These are phyloP conservation scores for Drosera spatulata DNA, from an alignment of 179 eudicot species.

Conservation along the genomic window DNA sequence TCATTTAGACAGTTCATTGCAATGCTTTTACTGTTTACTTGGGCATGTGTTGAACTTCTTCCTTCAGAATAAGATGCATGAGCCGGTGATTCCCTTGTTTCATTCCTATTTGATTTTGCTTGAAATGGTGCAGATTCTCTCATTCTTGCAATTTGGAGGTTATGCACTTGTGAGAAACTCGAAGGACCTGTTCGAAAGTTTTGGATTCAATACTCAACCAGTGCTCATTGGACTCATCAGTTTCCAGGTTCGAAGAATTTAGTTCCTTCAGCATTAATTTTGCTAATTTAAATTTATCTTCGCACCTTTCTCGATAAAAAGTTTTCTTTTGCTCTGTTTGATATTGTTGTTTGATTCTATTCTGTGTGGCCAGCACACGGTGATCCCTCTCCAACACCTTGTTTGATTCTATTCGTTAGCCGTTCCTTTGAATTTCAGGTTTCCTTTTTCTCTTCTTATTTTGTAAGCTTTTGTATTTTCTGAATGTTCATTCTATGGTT, in stretches of 20 bases:
- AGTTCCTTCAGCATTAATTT: background rate
- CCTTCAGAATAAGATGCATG: too few species aligned
- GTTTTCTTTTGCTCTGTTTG: background rate
- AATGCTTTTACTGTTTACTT: too few species aligned
- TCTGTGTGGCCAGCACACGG: constrained; percentile 66
- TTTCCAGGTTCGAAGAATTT: constrained; percentile 55
- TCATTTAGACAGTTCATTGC: too few species aligned
- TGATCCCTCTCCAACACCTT: constrained; percentile 88
- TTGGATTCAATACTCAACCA: constrained; percentile 90
- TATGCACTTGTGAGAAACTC: constrained; percentile 96
- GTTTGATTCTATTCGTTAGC: constrained; percentile 91
- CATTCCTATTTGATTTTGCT: background rate
- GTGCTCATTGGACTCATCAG: constrained; percentile 94
- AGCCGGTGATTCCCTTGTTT: background rate
- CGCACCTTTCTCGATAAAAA: background rate
- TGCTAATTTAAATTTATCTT: background rate
- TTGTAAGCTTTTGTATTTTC: background rate
- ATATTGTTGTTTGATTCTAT: background rate
- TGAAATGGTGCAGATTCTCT: constrained; percentile 57
- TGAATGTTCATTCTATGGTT: background rate
- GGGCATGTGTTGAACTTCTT: too few species aligned
- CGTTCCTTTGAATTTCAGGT: constrained; percentile 97
- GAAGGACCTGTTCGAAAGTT: constrained; percentile 81
- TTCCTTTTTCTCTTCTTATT: background rate
- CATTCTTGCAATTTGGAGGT: constrained; percentile 91